Evolutionary conservation across 257 asterid species (phyloP), one percentile per base, ranked within the genome.

Genomic region (Lycium barbarum): DNA sequence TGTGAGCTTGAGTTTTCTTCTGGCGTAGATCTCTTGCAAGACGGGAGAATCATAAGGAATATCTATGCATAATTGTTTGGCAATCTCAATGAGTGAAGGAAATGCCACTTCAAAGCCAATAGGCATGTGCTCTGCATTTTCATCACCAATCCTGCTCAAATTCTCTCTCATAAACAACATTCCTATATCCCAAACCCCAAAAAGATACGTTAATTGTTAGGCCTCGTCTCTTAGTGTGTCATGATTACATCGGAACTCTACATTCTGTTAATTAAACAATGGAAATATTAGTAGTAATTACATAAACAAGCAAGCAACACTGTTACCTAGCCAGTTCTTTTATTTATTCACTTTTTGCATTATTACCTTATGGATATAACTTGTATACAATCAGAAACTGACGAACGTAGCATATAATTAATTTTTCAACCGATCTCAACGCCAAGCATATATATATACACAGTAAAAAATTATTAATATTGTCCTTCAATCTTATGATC

Each of bases 21-120:
- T 83, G 4, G 88, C 92, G 47, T 92, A 91, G 12, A 96, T 94
- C 68, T 90, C 88, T 88, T 89, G 86, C 89, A 95, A 62, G 81
- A 91, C 88, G 11, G 90, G 89, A 59, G 94, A 84, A 82, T 93
- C 93, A 61, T 84, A 72, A 0, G 97, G 96, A 74, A 95, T 84
- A 9, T 92, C 92, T 14, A 97, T 92, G 68, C 51, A 85, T 0
- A 95, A 84, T 83, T 87, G 84, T 83, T 86, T 92, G 0, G 97
- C 98, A 66, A 85, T 90, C 43, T 93, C 95, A 70, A 95, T 90
- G 4, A 97, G 91, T 1, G 98, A 93, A n/a, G 99, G 99, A 82
- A 97, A 88, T 36, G 97, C 95, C 78, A 97, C 93, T 68, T 97
- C 99, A 58, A 93, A 97, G 57, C 98, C 99, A 1, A 95, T 93